Percentiles rank a stretch among this genome's conserved stretches.
Conservation (phyloP, 2,329 filamentous ascomycete genomes). For the Dothideomycetes sp. region DNA sequence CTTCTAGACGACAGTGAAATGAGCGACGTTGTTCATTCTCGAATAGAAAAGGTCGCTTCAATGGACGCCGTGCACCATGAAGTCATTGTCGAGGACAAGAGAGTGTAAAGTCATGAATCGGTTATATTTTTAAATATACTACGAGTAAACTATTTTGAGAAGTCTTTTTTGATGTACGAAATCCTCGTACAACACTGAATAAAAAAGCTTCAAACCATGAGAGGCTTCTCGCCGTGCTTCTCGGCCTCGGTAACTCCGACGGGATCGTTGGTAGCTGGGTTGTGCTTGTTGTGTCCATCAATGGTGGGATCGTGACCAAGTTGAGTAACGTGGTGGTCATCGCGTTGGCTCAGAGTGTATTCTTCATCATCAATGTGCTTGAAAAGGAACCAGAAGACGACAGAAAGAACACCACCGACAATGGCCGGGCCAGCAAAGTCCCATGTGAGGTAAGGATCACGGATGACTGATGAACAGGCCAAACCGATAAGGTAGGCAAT, state of each 20-base stretch:
- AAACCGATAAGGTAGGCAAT: constrained; percentile 31
- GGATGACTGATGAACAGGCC: constrained; percentile 25
- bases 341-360: constrained; percentile 16
- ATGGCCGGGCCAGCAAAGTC: constrained; percentile 42
- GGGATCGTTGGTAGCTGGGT: constrained; percentile 14
- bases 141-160: too few relatives aligned
- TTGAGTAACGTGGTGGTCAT: constrained; percentile 15
- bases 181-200: too few relatives aligned
- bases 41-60: too few relatives aligned
- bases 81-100: too few relatives aligned
- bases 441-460: constrained; percentile 42
- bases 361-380: constrained; percentile 30
- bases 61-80: too few relatives aligned
- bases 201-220: constrained; percentile 3
- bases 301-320: constrained; percentile 11
- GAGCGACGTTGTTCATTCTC: too few relatives aligned
- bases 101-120: too few relatives aligned
- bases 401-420: constrained; percentile 38
- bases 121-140: too few relatives aligned
- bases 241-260: constrained; percentile 10
- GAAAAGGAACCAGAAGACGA: constrained; percentile 42
- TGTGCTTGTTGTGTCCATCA: constrained; percentile 15
- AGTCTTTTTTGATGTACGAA: too few relatives aligned
- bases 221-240: constrained; percentile 12
- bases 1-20: constrained; percentile 38